Conservation (phyloP, 345 rosid genomes). For the Luvunga scandens region DNA sequence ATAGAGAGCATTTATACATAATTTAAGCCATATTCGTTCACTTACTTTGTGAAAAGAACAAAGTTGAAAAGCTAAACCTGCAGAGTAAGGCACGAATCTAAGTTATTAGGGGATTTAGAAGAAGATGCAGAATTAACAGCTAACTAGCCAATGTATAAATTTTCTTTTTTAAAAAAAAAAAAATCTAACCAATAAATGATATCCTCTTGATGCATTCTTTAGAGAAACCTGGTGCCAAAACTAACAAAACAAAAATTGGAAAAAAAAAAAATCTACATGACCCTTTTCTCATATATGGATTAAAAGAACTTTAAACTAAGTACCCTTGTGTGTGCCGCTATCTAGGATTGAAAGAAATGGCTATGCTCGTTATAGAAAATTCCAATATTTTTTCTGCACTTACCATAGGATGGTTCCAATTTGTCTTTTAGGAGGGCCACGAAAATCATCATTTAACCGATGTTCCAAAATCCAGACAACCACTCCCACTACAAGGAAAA, state of each 20-base stretch:
- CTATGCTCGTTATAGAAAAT: neutral
- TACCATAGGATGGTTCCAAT: constrained; percentile 23
- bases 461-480: constrained; percentile 34
- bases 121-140: neutral
- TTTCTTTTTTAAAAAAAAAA: too few relatives aligned
- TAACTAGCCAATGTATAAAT: too few relatives aligned
- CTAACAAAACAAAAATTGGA: too few relatives aligned
- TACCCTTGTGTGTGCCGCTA: neutral
- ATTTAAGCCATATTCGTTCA: neutral
- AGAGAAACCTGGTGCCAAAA: neutral
- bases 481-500: constrained; percentile 19
- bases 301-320: neutral
- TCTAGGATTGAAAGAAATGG: neutral
- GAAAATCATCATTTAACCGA: constrained; percentile 25
- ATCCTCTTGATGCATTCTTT: neutral
- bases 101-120: neutral
- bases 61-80: constrained; percentile 25
- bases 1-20: neutral
- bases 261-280: neutral
- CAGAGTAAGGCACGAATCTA: neutral
- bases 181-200: neutral
- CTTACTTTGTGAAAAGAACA: constrained; percentile 23
- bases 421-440: constrained; percentile 30
- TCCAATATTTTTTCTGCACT: neutral
- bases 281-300: neutral